A percentile compares a stretch with the other conserved stretches of the same genome.
Conservation (phyloP, 2,329 filamentous ascomycete species). For the Aspergillus fischeri region DNA sequence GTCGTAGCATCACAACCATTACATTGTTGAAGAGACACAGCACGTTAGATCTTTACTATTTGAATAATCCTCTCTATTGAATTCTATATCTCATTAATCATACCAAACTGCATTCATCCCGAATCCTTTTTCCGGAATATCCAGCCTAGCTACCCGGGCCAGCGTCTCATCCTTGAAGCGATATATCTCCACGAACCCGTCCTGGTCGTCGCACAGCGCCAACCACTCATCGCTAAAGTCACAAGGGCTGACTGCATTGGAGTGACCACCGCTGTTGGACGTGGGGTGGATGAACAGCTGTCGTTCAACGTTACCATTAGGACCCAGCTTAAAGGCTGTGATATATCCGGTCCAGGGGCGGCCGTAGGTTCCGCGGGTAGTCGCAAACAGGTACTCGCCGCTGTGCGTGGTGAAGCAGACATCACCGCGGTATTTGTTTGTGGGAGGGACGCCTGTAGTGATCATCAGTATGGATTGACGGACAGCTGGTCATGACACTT, state of each 20-base stretch:
- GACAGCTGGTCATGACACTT: no score
- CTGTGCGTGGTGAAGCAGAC: conserved; percentile 70
- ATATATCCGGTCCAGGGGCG: conserved; percentile 72
- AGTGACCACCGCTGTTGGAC: conserved; percentile 81
- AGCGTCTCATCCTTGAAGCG: conserved; percentile 80
- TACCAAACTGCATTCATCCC: conserved; percentile 98
- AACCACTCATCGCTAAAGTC: conserved; percentile 85
- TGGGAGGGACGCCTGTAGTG: conserved; percentile 32
- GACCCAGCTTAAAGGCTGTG: conserved; percentile 68
- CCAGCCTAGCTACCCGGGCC: conserved; percentile 68
- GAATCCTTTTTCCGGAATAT: conserved; percentile 82
- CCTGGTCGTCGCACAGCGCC: conserved; percentile 84
- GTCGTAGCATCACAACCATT: not conserved
- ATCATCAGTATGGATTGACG: conserved; percentile 4
- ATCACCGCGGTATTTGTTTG: conserved; percentile 72
- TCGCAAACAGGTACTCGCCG: conserved; percentile 75
- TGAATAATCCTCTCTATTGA: not conserved
- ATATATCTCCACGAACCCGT: conserved; percentile 84
- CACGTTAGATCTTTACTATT: no score
- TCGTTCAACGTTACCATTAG: conserved; percentile 66
- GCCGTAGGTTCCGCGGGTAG: conserved; percentile 72
- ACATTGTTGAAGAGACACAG: no score
- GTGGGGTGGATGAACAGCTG: conserved; percentile 81
- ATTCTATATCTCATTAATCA: conserved; percentile 48
- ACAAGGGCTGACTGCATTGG: conserved; percentile 80